Evolutionary conservation across 1,284 basidiomycete species (phyloP).

Genomic region (Apiotrichum akiyoshidainum): DNA sequence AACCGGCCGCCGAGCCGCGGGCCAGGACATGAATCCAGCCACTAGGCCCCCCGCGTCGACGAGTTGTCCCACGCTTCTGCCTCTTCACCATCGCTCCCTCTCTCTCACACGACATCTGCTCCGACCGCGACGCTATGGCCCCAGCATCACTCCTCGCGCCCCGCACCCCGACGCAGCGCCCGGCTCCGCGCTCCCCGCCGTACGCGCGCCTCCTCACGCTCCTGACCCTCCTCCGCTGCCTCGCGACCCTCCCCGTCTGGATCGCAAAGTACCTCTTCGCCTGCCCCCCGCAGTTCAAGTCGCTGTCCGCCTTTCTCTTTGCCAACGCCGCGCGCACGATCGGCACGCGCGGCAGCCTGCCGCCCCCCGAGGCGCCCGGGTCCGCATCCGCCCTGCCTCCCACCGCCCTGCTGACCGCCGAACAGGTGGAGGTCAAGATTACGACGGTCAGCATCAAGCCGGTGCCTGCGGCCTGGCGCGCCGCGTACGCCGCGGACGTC

Average conservation of each 20-base stretch:
- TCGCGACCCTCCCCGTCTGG: slow-evolving; percentile 3
- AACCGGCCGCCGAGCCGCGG: too few relatives aligned
- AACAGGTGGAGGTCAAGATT: neutral
- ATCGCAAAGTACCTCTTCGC: neutral
- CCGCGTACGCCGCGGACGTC: slow-evolving; percentile 2
- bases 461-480: neutral
- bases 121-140: too few relatives aligned
- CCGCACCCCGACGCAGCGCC: neutral
- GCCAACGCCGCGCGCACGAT: neutral
- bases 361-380: neutral
- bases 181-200: neutral
- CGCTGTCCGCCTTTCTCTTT: neutral
- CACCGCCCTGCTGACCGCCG: neutral
- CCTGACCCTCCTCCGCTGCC: neutral
- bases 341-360: neutral
- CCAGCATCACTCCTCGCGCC: too few relatives aligned
- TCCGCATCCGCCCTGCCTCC: neutral
- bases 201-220: neutral
- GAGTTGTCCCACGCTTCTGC: too few relatives aligned
- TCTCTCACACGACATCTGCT: too few relatives aligned
- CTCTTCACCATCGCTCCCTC: too few relatives aligned
- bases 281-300: neutral
- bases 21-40: too few relatives aligned
- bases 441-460: neutral
- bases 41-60: too few relatives aligned